Base-by-base conservation (phyloP, 1,139 yeast species). In the Yamadazyma oceani region DNA sequence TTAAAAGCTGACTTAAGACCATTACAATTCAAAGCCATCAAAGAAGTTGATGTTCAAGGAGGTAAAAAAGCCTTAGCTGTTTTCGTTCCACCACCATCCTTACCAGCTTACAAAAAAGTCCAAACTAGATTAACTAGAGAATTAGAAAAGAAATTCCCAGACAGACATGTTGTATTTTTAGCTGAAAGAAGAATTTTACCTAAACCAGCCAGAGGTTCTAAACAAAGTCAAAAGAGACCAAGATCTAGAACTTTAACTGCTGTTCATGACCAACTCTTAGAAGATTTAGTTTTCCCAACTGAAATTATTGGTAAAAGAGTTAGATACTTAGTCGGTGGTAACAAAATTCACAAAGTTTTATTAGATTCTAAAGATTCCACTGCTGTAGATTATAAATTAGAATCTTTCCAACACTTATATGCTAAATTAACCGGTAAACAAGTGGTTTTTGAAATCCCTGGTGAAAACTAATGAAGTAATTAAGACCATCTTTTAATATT, bases 171-270 rank as follows among this genome's bases (percentile, higher is more conserved):
- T 75, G 94, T 92, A 61, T 89, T 92, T 87, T 83, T 92, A 68
- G 98, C 97, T 68, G 97, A 92, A 82, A 89, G 98, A 82, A 90
- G 97, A 82, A 92, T 92, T 78, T 82, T 94, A 71, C 97, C 97
- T 80, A 90, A 89, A 83, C 88, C 88, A 66, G 83, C 88, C 60
- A 83, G 86, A 65, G 85, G 90, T 78, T 82, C 96, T 50, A 86
- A 90, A 82, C 85, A 84, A 73, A 78, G 75, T 63, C 98, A 92
- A 82, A 90, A 92, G 92, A 92, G 98, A 83, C 98, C 98, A 74
- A 87, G 96, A 82, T 90, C 97, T 64, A 89, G 98, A 85, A 92
- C 98, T 65, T 83, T 92, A 75, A 83, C 97, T 62, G 89, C 97
- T 66, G 98, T 92, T 59, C 98, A 92, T 76, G 97, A 92, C 79